Percentiles rank a stretch among this genome's conserved stretches.
phyloP scores from a whole-genome alignment of 768 basidiomycete species.

The Panus rudis region DNA sequence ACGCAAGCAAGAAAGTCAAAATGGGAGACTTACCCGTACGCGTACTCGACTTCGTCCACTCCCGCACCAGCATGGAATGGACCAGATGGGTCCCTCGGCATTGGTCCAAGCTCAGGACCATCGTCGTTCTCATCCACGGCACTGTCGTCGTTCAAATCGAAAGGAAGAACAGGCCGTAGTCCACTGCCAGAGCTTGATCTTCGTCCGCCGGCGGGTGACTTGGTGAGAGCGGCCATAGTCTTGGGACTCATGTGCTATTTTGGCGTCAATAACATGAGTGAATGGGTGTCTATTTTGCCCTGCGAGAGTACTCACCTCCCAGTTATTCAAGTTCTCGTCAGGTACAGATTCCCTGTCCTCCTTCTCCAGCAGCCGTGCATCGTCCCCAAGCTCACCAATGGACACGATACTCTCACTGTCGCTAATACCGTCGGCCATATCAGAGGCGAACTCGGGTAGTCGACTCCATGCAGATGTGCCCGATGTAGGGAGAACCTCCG shows the following conservation, averaged over 20 bases:
- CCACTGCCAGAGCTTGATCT: conserved; percentile 78
- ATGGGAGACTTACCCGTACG: conserved; percentile 58
- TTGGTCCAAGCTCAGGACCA: conserved; percentile 67
- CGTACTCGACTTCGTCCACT: conserved; percentile 87
- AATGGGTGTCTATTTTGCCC: conserved; percentile 1
- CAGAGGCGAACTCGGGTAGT: conserved; percentile 70
- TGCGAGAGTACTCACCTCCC: conserved; percentile 65
- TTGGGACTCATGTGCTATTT: conserved; percentile 90
- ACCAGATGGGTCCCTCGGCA: conserved; percentile 63
- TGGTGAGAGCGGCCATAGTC: conserved; percentile 88
- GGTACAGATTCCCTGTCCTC: conserved; percentile 50
- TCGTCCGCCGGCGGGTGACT: conserved; percentile 68
- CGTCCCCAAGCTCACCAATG: conserved; percentile 84
- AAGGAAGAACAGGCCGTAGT: conserved; percentile 74
- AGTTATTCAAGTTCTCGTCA: conserved; percentile 87
- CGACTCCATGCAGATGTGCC: conserved; percentile 71
- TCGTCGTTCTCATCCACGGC: conserved; percentile 71
- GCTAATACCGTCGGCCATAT: conserved; percentile 83
- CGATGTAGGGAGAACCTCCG: conserved; percentile 29
- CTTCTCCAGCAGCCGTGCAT: conserved; percentile 55
- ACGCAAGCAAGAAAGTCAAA: not conserved
- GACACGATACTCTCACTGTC: conserved; percentile 91
- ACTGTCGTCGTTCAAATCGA: conserved; percentile 69
- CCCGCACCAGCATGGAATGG: conserved; percentile 77
- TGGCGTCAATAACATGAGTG: conserved; percentile 1